Conservation (phyloP, 2,329 filamentous ascomycete genomes). For the Fusarium buharicum region DNA sequence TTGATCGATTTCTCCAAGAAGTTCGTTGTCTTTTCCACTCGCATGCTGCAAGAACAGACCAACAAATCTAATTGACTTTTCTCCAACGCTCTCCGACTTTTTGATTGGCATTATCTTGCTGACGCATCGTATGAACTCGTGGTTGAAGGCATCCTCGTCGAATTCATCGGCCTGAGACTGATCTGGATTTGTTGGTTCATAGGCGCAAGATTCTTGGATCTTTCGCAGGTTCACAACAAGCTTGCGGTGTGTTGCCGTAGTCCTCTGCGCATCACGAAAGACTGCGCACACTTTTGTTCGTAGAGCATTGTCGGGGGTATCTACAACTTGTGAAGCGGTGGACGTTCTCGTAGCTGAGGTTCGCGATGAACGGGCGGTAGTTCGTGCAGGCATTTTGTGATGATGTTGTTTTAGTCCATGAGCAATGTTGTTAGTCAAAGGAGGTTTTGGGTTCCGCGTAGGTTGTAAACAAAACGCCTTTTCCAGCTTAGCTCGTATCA, state of each 20-base stretch:
- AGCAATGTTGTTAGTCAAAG: conserved; percentile 14
- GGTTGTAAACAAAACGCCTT: conserved; percentile 49
- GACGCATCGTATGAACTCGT: conserved; percentile 84
- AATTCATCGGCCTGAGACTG: conserved; percentile 71
- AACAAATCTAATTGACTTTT: conserved; percentile 85
- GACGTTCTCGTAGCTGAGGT: conserved; percentile 59
- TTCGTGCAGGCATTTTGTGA: conserved; percentile 62
- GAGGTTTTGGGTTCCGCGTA: conserved; percentile 37
- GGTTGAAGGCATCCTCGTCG: conserved; percentile 87
- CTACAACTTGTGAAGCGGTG: conserved; percentile 76
- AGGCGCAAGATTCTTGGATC: conserved; percentile 86
- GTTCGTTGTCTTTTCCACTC: conserved; percentile 75
- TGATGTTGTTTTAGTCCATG: conserved; percentile 18
- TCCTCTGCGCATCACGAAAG: conserved; percentile 86
- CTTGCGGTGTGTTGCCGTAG: conserved; percentile 89
- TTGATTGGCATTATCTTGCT: conserved; percentile 85
- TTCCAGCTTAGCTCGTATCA: conserved; percentile 43
- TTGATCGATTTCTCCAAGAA: conserved; percentile 71
- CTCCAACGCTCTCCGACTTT: conserved; percentile 89
- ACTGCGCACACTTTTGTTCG: conserved; percentile 78
- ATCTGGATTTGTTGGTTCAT: conserved; percentile 66
- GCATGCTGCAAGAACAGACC: conserved; percentile 84
- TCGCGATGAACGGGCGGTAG: conserved; percentile 59
- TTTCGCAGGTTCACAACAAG: conserved; percentile 88
- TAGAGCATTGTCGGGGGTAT: conserved; percentile 75